Evolutionary conservation across 345 rosid genomes (phyloP), one percentile per base, ranked within the genome.

Genomic region (Syzygium grande): DNA sequence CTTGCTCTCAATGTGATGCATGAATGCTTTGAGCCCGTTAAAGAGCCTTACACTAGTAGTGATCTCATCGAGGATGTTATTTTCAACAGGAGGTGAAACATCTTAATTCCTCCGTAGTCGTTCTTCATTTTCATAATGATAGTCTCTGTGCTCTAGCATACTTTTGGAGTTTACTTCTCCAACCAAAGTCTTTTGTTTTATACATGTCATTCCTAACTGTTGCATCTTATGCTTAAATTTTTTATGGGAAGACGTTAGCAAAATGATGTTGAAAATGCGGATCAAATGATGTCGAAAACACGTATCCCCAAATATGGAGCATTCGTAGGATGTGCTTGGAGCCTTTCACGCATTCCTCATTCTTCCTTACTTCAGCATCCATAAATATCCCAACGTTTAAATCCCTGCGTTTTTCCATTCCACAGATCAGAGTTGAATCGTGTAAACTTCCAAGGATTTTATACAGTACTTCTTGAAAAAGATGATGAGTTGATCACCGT

Each of bases 1-100:
- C 90, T 96, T 73, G 98, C 99, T 27, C 94, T 95, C 79, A 92
- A 89, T 27, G 95, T 96, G 87, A 93, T 97, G 97, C 99, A 96
- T 56, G 98, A 97, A 90, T 95, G 98, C 90, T 97, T 97, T 38
- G 94, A 97, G 91, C 92, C 93, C 22, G 90, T 96, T 30, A 89
- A 91, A 90, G 98, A 94, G 56, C 90, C 93, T 91, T 85, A 22
- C 87, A 92, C 91, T 23, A 85, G 89, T 55, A 90, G 98, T 86
- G 99, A 97, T 93, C 89, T 95, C 52, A 88, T 92, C 58, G 92
- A 92, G 90, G 94, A 95, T 92, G 94, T 97, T 90, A 92, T 97
- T 86, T 96, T 95, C 90, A 91, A 94, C 91, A 92, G 92, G 91
- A 84, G 94, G 99, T 96, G 84, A 90, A 95, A 86, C 86, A 89